Conservation (phyloP, 768 basidiomycete genomes). For the Trametes maxima region DNA sequence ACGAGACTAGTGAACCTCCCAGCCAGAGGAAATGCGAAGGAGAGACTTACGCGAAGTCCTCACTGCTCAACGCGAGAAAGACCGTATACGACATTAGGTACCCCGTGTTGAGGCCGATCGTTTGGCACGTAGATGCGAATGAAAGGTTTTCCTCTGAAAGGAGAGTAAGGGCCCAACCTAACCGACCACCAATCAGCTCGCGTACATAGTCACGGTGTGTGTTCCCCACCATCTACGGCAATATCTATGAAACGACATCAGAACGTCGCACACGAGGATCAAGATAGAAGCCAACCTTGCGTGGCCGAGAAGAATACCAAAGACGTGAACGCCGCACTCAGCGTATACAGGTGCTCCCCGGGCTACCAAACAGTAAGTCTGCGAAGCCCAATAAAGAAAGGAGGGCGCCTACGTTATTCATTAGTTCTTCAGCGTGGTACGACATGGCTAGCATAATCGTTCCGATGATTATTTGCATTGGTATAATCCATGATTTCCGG, state of each 20-base stretch:
- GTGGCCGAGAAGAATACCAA: conserved; percentile 96
- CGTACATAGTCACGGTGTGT: conserved; percentile 23
- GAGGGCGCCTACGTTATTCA: conserved; percentile 62
- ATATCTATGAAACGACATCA: conserved; percentile 64
- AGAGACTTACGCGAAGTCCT: conserved; percentile 75
- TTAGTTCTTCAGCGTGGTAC: conserved; percentile 68
- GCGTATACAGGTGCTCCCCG: conserved; percentile 69
- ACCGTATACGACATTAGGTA: conserved; percentile 97
- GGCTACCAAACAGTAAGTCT: conserved; percentile 53
- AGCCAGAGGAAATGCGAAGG: not conserved
- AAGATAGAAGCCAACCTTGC: conserved; percentile 64
- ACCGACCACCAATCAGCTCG: conserved; percentile 39
- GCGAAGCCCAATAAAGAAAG: conserved; percentile 16
- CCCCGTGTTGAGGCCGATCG: conserved; percentile 94
- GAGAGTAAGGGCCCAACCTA: conserved; percentile 79
- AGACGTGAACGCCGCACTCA: conserved; percentile 84
- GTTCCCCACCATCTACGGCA: conserved; percentile 84
- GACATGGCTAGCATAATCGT: conserved; percentile 80
- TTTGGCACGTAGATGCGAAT: conserved; percentile 98
- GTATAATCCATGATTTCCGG: conserved; percentile 98
- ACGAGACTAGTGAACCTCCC: conserved; percentile 11
- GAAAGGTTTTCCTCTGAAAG: conserved; percentile 93
- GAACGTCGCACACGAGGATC: not conserved
- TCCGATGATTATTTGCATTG: conserved; percentile 92
- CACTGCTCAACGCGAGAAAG: conserved; percentile 94